phyloP scores from a whole-genome alignment of 495 filamentous ascomycete genomes.

The Xeromyces bisporus region DNA sequence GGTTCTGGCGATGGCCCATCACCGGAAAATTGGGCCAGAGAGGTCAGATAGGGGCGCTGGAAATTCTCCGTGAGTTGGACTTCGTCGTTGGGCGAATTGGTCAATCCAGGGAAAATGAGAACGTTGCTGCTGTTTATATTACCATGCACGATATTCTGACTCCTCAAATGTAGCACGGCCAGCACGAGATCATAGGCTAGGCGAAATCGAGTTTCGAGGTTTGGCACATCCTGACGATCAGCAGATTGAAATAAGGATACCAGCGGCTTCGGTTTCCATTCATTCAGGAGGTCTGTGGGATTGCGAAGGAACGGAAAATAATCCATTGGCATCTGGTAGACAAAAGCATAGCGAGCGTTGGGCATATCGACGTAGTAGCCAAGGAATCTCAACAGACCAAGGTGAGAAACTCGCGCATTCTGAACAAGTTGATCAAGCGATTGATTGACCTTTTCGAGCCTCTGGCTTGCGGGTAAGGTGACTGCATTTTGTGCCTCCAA shows the following conservation, averaged over 20 bases:
- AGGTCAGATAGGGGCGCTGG: constrained; percentile 57
- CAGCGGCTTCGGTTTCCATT: constrained; percentile 27
- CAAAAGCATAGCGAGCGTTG: constrained; percentile 59
- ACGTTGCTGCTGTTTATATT: constrained; percentile 69
- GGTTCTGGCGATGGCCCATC: constrained; percentile 37
- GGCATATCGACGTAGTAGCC: constrained; percentile 76
- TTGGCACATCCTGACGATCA: constrained; percentile 33
- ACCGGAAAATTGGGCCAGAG: constrained; percentile 64
- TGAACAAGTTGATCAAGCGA: constrained; percentile 29
- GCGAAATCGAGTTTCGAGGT: constrained; percentile 65
- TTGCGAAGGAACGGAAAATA: constrained; percentile 30
- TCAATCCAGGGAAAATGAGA: constrained; percentile 48
- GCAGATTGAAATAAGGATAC: constrained; percentile 31
- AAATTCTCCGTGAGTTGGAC: constrained; percentile 36
- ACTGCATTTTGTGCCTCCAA: constrained; percentile 16
- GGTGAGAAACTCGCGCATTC: constrained; percentile 37
- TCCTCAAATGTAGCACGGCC: constrained; percentile 59
- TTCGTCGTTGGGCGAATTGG: constrained; percentile 23
- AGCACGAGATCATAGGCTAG: constrained; percentile 65
- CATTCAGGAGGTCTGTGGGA: constrained; percentile 25
- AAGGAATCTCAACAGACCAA: constrained; percentile 52
- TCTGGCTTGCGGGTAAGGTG: constrained; percentile 11
- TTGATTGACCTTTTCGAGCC: constrained; percentile 24
- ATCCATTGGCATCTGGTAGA: constrained; percentile 64
- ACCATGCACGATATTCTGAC: constrained; percentile 58